Conservation (phyloP, 345 rosid species). For the Xanthoceras sorbifolium region DNA sequence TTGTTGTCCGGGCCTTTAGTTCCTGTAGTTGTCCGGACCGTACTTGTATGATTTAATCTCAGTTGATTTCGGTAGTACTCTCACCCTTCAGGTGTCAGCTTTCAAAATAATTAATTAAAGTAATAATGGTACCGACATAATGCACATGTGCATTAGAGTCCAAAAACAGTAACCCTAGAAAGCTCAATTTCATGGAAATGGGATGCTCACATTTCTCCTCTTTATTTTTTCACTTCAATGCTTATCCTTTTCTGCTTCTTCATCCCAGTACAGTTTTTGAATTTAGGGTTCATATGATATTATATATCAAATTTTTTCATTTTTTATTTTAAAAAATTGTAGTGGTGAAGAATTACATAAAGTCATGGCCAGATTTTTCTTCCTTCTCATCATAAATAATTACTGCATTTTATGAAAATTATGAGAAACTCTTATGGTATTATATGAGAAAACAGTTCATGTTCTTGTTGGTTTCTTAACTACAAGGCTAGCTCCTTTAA, state of each 20-base stretch:
- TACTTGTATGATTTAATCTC: too few species aligned
- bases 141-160: conserved; percentile 23
- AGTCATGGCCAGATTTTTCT: neutral
- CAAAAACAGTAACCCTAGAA: conserved; percentile 12
- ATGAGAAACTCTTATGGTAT: neutral
- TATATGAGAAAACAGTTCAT: too few species aligned
- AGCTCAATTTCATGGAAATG: conserved; percentile 6
- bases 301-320: too few species aligned
- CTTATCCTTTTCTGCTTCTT: neutral
- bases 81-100: too few species aligned
- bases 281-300: neutral
- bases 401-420: neutral
- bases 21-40: too few species aligned
- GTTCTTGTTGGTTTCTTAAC: too few species aligned
- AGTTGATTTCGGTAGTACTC: too few species aligned
- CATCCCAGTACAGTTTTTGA: neutral
- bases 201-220: neutral
- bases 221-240: neutral
- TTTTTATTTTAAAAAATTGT: too few species aligned
- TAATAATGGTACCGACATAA: conserved; percentile 18
- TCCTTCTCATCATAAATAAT: too few species aligned
- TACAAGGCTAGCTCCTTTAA: too few species aligned
- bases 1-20: too few species aligned
- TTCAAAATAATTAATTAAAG: conserved; percentile 13
- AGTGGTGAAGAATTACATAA: too few species aligned